phyloP scores from a whole-genome alignment of 1,284 basidiomycete genomes.

The Schizopora paradoxa region DNA sequence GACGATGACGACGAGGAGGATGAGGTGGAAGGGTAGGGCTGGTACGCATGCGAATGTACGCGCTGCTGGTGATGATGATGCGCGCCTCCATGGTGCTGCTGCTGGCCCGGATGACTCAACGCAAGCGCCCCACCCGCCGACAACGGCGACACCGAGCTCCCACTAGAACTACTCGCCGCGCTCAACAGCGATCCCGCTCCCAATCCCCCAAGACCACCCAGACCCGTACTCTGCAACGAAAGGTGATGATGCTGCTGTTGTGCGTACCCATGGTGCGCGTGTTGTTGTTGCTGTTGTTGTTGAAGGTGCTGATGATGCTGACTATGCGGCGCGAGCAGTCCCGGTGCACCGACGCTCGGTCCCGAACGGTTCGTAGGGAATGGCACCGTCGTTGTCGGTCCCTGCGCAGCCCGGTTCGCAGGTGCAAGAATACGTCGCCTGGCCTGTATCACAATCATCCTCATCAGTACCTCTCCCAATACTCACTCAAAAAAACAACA shows the following conservation, averaged over 20 bases:
- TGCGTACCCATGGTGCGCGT: slow-evolving; percentile 1
- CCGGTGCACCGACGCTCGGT: too few species aligned
- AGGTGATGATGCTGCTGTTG: slow-evolving; percentile 6
- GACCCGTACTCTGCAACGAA: too few species aligned
- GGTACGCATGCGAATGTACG: not conserved
- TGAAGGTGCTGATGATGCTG: slow-evolving; percentile 4
- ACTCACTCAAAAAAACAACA: slow-evolving; percentile 17
- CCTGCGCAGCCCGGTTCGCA: slow-evolving; percentile 64
- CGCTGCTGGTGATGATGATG: slow-evolving; percentile 6
- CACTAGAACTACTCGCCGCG: too few species aligned
- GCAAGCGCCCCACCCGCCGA: too few species aligned
- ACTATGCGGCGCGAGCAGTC: not conserved
- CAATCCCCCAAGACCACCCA: too few species aligned
- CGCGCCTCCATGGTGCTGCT: too few species aligned
- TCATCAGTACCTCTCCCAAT: not conserved
- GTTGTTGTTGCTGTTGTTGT: not conserved
- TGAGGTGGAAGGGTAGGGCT: not conserved
- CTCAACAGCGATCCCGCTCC: too few species aligned
- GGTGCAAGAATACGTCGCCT: slow-evolving; percentile 77
- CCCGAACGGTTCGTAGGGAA: slow-evolving; percentile 27
- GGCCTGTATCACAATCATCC: slow-evolving; percentile 40
- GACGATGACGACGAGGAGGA: too few species aligned
- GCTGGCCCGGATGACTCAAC: not conserved
- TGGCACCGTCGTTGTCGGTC: slow-evolving; percentile 70
- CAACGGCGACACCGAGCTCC: too few species aligned